Base-by-base conservation (phyloP, 306 rosid genomes). In the Pueraria montana region DNA sequence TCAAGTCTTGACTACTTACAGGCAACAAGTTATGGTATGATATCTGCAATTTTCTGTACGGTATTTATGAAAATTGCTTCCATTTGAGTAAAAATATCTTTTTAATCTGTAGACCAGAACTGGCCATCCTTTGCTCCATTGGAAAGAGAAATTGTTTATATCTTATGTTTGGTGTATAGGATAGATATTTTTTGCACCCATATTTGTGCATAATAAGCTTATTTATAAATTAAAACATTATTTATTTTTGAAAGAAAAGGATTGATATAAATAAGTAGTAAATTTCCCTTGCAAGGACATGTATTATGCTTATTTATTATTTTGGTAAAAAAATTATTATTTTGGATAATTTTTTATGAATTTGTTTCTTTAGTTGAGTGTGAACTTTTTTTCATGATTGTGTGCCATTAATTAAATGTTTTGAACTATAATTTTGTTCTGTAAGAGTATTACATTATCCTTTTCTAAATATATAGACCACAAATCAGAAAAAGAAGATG, bases 1-100 rank as follows among this genome's bases (percentile, higher is more conserved):
- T 61, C 92, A 85, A 86, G 48, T 87, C 71, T 81, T 92, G 71
- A 45, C 85, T 83, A 61, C 91, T 62, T 90, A 84, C 81, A 91
- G 91, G 49, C 90, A 80, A 70, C 95, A 82, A 73, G 71, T 87
- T n/a, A 82, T 86, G 93, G 96, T 93, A 91, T 64, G 86, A 76
- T 75, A 59, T 77, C 40, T 42, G 43, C n/a, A 48, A 83, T 69
- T 71, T 59, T 62, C 43, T 75, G 30, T 42, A 11, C 40, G 2
- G 61, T 26, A 34, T 52, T 59, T 40, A 48, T 65, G 59, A 46
- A 34, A 59, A 8, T 26, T n/a, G 7, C 11, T 32, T 20, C 16
- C 20, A 50, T 26, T 84, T 48, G 50, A 85, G 58, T 26, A n/a
- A n/a, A 23, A 23, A 17, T 12, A 20, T 52, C 38, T 26, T 67